Percentiles rank a stretch among this genome's conserved stretches.
Evolutionary conservation across 2,329 filamentous ascomycete genomes (phyloP).

Genomic region (Alternaria angustiovoidea): DNA sequence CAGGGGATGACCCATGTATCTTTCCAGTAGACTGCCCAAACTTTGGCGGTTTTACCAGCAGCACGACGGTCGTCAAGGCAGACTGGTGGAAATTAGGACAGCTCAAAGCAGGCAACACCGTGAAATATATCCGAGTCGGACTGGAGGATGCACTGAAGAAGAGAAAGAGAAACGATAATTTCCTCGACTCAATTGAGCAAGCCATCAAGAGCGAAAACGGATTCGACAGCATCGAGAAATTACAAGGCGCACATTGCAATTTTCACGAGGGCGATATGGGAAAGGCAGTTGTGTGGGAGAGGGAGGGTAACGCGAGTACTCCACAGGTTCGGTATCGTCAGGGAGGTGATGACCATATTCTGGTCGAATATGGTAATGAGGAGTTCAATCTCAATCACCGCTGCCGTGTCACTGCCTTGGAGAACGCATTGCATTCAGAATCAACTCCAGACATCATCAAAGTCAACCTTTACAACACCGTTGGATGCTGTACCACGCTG

Average conservation of each 20-base stretch:
- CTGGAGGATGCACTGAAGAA: slow-evolving; percentile 61
- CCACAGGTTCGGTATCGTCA: slow-evolving; percentile 41
- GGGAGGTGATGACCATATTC: slow-evolving; percentile 58
- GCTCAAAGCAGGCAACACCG: slow-evolving; percentile 65
- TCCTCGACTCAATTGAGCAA: slow-evolving; percentile 55
- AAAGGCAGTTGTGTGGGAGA: slow-evolving; percentile 42
- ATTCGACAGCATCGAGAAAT: slow-evolving; percentile 33
- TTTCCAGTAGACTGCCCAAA: slow-evolving; percentile 68
- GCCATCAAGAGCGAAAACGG: slow-evolving; percentile 40
- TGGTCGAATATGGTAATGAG: slow-evolving; percentile 67
- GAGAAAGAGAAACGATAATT: slow-evolving; percentile 55
- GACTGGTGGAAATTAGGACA: slow-evolving; percentile 71
- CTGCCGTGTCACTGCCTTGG: slow-evolving; percentile 63
- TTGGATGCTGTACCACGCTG: slow-evolving; percentile 60
- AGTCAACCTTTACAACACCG: slow-evolving; percentile 58
- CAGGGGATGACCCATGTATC: slow-evolving; percentile 67
- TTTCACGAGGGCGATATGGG: slow-evolving; percentile 39
- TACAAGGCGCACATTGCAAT: slow-evolving; percentile 37
- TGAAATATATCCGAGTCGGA: slow-evolving; percentile 61
- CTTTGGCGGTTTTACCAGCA: slow-evolving; percentile 67
- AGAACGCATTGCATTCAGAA: slow-evolving; percentile 55
- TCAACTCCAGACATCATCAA: slow-evolving; percentile 51
- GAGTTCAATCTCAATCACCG: slow-evolving; percentile 65
- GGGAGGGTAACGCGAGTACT: slow-evolving; percentile 24
- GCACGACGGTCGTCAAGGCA: slow-evolving; percentile 63